phyloP scores from a whole-genome alignment of 2,329 filamentous ascomycete species.

The Ophiostoma sp. region DNA sequence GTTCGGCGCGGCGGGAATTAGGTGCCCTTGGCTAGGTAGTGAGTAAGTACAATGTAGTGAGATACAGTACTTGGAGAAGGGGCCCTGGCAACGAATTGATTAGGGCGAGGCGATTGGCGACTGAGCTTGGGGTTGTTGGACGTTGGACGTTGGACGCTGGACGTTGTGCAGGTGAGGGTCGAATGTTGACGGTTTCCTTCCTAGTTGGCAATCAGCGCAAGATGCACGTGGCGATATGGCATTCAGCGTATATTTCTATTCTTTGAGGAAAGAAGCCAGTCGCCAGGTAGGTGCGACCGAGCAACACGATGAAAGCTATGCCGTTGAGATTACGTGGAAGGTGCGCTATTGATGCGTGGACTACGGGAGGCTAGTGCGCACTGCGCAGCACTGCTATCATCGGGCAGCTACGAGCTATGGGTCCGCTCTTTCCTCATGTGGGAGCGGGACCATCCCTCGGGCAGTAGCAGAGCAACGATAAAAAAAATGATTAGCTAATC shows the following conservation, averaged over 20 bases:
- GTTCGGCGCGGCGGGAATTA: constrained; percentile 24
- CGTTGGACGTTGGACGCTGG: no score
- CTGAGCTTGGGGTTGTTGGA: neutral
- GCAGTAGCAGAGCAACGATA: neutral
- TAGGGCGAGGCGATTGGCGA: neutral
- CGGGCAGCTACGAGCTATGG: constrained; percentile 7
- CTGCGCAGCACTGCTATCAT: constrained; percentile 1
- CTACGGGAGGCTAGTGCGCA: constrained; percentile 2
- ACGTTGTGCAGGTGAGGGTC: no score
- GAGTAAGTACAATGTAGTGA: neutral
- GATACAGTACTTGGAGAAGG: neutral
- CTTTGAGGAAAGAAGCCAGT: neutral
- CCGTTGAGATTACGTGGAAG: constrained; percentile 1
- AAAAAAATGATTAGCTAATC: neutral
- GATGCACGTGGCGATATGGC: neutral
- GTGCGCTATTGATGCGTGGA: constrained; percentile 4
- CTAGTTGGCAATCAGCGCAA: no score
- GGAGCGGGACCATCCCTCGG: neutral
- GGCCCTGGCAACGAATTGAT: neutral
- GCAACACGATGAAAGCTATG: neutral
- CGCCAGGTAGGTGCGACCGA: neutral
- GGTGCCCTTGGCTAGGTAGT: constrained; percentile 16
- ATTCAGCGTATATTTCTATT: neutral
- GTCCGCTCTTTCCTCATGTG: constrained; percentile 12
- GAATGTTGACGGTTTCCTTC: no score